Percentiles rank a stretch among this genome's conserved stretches.
Evolutionary conservation across 2,329 filamentous ascomycete species (phyloP).

Genomic region (Fusarium sp.): DNA sequence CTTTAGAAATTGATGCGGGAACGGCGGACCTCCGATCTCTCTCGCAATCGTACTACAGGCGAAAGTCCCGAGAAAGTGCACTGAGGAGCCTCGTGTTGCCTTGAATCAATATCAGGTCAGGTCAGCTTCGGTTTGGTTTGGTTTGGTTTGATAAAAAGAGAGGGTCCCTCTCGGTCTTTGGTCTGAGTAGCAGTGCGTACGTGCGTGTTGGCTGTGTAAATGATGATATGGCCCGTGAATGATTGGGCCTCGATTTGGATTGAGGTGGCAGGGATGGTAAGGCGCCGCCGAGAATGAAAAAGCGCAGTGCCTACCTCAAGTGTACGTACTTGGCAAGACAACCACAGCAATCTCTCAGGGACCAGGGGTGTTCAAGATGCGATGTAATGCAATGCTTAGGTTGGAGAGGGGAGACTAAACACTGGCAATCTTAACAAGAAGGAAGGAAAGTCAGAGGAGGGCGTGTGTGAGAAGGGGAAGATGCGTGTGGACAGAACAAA

Average conservation of each 20-base stretch:
- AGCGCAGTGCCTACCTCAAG: conserved; percentile 36
- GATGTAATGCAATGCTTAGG: background rate
- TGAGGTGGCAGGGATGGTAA: conserved; percentile 32
- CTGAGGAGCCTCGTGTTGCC: conserved; percentile 32
- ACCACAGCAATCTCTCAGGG: conserved; percentile 36
- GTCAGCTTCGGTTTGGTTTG: conserved; percentile 31
- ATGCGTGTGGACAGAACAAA: conserved; percentile 32
- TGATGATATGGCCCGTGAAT: conserved; percentile 38
- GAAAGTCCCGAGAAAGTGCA: conserved; percentile 24
- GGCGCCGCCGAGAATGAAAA: conserved; percentile 34
- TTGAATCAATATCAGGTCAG: conserved; percentile 24
- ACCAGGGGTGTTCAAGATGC: conserved; percentile 20
- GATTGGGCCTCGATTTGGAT: conserved; percentile 36
- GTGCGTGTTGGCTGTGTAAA: conserved; percentile 37
- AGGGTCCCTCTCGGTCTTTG: conserved; percentile 25
- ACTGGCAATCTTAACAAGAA: conserved; percentile 16
- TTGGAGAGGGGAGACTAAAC: conserved; percentile 25
- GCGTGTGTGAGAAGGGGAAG: conserved; percentile 34
- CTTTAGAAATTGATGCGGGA: conserved; percentile 14
- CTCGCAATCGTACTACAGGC: conserved; percentile 19
- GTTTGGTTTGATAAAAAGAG: conserved; percentile 33
- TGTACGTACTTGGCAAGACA: conserved; percentile 37
- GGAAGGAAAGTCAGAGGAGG: conserved; percentile 32
- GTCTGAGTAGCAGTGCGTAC: conserved; percentile 21
- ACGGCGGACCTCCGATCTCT: conserved; percentile 25